Evolutionary conservation across 73 alveolate genomes (phyloP).

Genomic region (Paramecium biaurelia): DNA sequence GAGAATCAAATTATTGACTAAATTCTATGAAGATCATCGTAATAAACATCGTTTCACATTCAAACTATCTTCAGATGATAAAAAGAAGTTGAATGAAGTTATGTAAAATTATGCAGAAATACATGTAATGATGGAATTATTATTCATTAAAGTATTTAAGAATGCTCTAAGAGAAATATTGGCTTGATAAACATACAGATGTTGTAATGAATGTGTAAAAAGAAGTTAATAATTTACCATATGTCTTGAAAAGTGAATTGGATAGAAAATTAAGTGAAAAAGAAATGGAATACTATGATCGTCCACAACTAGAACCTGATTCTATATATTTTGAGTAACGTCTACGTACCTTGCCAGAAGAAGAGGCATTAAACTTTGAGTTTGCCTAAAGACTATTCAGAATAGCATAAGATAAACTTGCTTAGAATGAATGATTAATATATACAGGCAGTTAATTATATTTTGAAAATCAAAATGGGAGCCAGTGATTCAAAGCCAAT

Average conservation of each 20-base stretch:
- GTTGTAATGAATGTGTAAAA: neutral
- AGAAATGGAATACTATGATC: slow-evolving; percentile 35
- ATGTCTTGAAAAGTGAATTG: neutral
- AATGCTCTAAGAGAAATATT: slow-evolving; percentile 13
- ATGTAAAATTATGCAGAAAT: neutral
- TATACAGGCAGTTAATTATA: neutral
- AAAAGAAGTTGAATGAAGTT: neutral
- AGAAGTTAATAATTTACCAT: neutral
- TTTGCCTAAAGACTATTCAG: neutral
- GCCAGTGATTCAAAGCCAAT: neutral
- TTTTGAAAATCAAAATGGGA: neutral
- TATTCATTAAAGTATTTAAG: slow-evolving; percentile 36
- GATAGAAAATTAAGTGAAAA: slow-evolving; percentile 27
- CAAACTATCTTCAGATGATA: neutral
- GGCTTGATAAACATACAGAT: slow-evolving; percentile 2
- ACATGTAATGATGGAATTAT: neutral
- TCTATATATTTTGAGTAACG: neutral
- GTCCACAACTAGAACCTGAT: neutral
- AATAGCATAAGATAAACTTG: slow-evolving; percentile 24
- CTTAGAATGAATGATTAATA: neutral
- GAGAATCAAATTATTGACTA: neutral
- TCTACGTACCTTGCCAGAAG: neutral
- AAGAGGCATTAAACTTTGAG: slow-evolving; percentile 14
- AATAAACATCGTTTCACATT: neutral
- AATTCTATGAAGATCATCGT: slow-evolving; percentile 33